Evolutionary conservation across 2,329 filamentous ascomycete genomes (phyloP).

Genomic region (Beauveria bassiana): DNA sequence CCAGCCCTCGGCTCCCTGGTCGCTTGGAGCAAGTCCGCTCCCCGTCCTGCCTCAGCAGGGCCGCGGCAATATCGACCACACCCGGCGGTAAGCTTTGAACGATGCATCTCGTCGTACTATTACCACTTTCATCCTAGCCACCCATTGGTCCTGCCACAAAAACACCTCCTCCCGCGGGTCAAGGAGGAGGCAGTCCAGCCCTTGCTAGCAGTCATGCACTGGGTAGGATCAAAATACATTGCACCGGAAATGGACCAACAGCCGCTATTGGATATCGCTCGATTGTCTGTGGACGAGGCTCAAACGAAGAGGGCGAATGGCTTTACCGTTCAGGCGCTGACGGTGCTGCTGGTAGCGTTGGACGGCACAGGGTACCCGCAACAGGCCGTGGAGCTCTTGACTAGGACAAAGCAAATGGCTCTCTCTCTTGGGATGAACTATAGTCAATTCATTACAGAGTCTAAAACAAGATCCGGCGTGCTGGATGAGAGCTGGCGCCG

Average conservation of each 20-base stretch:
- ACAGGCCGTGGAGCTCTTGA: not conserved
- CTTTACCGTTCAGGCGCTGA: conserved; percentile 1
- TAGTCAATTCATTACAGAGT: not conserved
- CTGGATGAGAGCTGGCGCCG: conserved; percentile 68
- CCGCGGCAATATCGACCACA: not conserved
- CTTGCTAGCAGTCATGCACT: conserved; percentile 1
- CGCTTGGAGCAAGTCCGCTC: not conserved
- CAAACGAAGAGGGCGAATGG: not conserved
- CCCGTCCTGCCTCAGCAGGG: not conserved
- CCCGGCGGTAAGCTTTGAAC: not conserved
- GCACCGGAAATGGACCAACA: not conserved
- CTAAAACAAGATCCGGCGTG: conserved; percentile 22
- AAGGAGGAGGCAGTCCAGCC: conserved; percentile 2
- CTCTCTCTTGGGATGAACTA: conserved; percentile 31
- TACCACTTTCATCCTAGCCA: conserved; percentile 4
- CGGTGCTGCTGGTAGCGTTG: not conserved
- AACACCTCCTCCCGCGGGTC: not conserved
- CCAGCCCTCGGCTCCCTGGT: not conserved
- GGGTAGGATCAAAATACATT: conserved; percentile 2
- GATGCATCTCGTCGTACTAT: conserved; percentile 5
- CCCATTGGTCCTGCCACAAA: not conserved
- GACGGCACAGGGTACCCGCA: not conserved
- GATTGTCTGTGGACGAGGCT: not conserved
- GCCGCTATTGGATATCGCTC: not conserved
- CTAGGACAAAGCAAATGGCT: not conserved